Evolutionary conservation across 1,284 basidiomycete genomes (phyloP).

Genomic region (Lignosus rhinocerotis): DNA sequence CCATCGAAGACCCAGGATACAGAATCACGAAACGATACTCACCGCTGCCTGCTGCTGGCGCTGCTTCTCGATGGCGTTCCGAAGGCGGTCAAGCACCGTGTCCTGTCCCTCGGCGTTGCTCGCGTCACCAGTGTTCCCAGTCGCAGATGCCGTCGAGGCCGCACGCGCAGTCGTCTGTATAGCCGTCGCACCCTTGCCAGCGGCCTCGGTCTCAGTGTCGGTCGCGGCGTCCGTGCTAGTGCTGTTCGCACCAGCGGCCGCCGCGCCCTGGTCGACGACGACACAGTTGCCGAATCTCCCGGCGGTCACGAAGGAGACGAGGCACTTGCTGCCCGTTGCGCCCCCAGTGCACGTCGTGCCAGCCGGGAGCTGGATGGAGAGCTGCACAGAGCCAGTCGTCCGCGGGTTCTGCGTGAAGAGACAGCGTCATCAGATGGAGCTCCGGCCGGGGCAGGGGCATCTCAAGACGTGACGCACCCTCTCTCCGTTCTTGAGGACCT

Average conservation of each 20-base stretch:
- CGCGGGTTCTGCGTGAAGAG: conserved; percentile 27
- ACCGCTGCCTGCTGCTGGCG: neutral
- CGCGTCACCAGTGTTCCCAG: neutral
- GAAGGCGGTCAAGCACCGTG: neutral
- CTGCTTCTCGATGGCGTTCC: neutral
- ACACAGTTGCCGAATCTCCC: conserved; percentile 55
- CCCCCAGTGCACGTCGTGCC: conserved; percentile 53
- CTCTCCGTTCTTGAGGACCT: conserved; percentile 40
- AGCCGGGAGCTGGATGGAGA: conserved; percentile 46
- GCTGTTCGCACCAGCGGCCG: conserved; percentile 1
- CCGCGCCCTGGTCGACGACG: conserved; percentile 33
- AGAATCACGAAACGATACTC: neutral
- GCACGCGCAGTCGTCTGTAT: neutral
- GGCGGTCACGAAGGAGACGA: conserved; percentile 47
- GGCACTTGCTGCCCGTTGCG: conserved; percentile 41
- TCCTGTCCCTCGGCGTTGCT: neutral
- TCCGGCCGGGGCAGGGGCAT: too few species aligned
- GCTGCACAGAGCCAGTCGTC: conserved; percentile 37
- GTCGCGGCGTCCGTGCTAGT: neutral
- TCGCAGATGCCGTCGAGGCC: neutral
- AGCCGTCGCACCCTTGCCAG: neutral
- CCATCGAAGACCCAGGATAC: neutral
- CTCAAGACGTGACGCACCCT: conserved; percentile 24
- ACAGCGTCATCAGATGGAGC: too few species aligned
- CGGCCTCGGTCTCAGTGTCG: neutral